Evolutionary conservation across 768 basidiomycete genomes (phyloP).

Genomic region (Russula foetens): DNA sequence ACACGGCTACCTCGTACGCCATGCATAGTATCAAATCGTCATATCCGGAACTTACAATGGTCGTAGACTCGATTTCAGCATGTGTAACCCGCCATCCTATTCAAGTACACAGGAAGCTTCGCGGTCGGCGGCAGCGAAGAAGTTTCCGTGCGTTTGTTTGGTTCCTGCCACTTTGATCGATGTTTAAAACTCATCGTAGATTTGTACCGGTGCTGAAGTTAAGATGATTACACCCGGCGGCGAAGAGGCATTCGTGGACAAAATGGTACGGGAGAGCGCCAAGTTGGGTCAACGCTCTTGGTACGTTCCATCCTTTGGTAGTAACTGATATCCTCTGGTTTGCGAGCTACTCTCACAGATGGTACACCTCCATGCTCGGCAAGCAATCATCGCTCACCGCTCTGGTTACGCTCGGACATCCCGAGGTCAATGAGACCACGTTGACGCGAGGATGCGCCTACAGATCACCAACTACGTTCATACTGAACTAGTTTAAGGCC

Average conservation of each 20-base stretch:
- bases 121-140: constrained; percentile 53
- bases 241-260: constrained; percentile 66
- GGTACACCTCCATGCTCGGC: constrained; percentile 93
- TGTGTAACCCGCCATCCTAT: constrained; percentile 99
- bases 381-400: constrained; percentile 66
- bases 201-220: constrained; percentile 76
- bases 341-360: constrained; percentile 37
- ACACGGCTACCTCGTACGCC: constrained; percentile 1
- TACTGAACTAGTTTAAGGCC: constrained; percentile 76
- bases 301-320: constrained; percentile 31
- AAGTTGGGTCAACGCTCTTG: constrained; percentile 42
- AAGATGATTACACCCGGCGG: constrained; percentile 92
- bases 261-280: constrained; percentile 73
- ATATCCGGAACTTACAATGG: not conserved
- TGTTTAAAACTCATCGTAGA: constrained; percentile 34
- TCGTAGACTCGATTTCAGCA: constrained; percentile 62
- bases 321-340: not conserved
- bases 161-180: not conserved
- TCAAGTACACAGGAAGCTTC: constrained; percentile 59
- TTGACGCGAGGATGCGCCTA: not conserved
- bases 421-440: not conserved
- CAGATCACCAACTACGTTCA: constrained; percentile 86
- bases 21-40: not conserved
- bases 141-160: constrained; percentile 43
- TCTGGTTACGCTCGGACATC: constrained; percentile 38